Evolutionary conservation across 2,329 filamentous ascomycete species (phyloP).

Genomic region (Mycosphaerella sp.): DNA sequence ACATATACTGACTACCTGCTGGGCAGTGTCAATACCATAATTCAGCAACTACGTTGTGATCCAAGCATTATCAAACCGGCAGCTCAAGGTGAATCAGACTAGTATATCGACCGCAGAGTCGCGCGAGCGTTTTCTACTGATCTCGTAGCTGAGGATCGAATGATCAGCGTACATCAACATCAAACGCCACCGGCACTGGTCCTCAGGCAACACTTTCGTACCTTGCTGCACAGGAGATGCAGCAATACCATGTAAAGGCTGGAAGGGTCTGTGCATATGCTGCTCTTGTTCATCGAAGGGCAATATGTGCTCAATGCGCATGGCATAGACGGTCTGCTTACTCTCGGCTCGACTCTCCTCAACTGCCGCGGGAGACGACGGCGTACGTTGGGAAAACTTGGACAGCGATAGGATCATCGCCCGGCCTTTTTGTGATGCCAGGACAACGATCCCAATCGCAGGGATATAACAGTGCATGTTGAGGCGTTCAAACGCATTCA

Average conservation of each 20-base stretch:
- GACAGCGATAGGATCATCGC: slow-evolving; percentile 60
- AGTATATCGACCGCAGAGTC: slow-evolving; percentile 20
- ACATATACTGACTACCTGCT: too few species aligned
- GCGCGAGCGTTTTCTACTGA: slow-evolving; percentile 36
- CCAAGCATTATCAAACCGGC: background rate
- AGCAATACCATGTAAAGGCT: slow-evolving; percentile 61
- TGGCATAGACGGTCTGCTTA: slow-evolving; percentile 35
- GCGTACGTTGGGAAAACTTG: slow-evolving; percentile 18
- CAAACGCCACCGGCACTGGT: slow-evolving; percentile 55
- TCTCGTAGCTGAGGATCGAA: slow-evolving; percentile 63
- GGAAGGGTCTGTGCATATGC: slow-evolving; percentile 39
- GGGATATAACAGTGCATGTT: slow-evolving; percentile 61
- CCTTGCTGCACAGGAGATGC: slow-evolving; percentile 59
- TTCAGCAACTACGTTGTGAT: background rate
- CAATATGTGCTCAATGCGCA: slow-evolving; percentile 53
- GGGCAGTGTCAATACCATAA: background rate
- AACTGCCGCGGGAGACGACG: slow-evolving; percentile 15
- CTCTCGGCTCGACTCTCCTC: slow-evolving; percentile 10
- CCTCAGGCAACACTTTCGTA: slow-evolving; percentile 27
- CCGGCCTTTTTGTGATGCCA: slow-evolving; percentile 61
- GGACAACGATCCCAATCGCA: slow-evolving; percentile 62
- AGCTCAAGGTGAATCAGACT: slow-evolving; percentile 9
- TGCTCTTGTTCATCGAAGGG: slow-evolving; percentile 52
- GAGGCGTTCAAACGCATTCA: slow-evolving; percentile 46
- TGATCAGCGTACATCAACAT: slow-evolving; percentile 68